Evolutionary conservation across 23 red algal species (phyloP).

Genomic region (Gracilaria vermiculophylla): DNA sequence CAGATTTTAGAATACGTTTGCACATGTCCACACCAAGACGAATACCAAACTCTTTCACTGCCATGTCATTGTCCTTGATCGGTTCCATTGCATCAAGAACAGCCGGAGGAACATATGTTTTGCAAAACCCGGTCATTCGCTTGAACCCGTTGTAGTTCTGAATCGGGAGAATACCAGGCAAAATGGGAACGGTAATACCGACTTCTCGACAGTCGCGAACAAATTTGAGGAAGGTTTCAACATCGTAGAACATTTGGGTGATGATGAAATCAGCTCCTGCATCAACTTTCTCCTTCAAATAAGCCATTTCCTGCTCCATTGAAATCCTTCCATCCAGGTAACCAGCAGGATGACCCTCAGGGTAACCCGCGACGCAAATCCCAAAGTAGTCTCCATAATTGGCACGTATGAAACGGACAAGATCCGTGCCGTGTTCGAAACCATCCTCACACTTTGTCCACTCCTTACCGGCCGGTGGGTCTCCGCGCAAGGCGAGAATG

Average conservation of each 20-base stretch:
- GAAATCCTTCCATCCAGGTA: conserved; percentile 86
- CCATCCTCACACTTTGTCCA: conserved; percentile 93
- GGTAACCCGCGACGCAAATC: conserved; percentile 96
- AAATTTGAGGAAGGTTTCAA: conserved; percentile 88
- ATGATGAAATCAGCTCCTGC: conserved; percentile 97
- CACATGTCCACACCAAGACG: conserved; percentile 92
- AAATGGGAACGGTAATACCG: conserved; percentile 92
- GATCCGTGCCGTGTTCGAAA: conserved; percentile 93
- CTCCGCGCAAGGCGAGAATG: conserved; percentile 95
- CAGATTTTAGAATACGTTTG: conserved; percentile 82
- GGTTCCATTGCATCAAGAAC: conserved; percentile 79
- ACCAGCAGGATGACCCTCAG: conserved; percentile 96
- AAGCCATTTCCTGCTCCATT: conserved; percentile 83
- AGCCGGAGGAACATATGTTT: conserved; percentile 77
- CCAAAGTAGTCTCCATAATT: conserved; percentile 95
- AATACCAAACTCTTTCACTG: conserved; percentile 95
- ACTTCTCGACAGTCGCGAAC: conserved; percentile 73
- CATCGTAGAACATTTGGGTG: conserved; percentile 99
- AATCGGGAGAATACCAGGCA: conserved; percentile 98
- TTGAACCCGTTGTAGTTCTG: conserved; percentile 96
- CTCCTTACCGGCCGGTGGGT: conserved; percentile 97
- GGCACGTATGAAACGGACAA: conserved; percentile 88
- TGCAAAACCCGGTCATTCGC: conserved; percentile 98
- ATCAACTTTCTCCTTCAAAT: conserved; percentile 93
- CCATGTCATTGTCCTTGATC: conserved; percentile 93